Percentiles rank a stretch among this genome's conserved stretches.
Evolutionary conservation across 225 moss, liverwort and hornwort genomes (phyloP).

Genomic region (Neckera pumila): DNA sequence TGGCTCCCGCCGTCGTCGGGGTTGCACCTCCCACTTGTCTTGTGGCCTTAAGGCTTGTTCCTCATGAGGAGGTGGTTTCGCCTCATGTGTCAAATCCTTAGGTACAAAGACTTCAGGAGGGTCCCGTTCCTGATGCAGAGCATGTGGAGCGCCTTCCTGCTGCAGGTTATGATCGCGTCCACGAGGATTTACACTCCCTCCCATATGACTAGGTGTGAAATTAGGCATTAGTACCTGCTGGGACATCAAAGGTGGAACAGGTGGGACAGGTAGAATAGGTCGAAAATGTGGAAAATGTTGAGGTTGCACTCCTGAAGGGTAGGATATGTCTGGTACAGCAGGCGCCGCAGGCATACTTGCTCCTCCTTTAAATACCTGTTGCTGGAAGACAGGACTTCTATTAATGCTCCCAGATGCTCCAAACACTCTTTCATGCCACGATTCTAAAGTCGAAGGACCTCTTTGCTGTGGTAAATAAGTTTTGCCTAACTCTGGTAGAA

Average conservation of each 20-base stretch:
- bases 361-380: neutral
- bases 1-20: slow-evolving; percentile 2
- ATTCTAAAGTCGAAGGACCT: neutral
- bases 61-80: neutral
- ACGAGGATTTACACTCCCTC: neutral
- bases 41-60: neutral
- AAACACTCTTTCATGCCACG: neutral
- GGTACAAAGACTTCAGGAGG: neutral
- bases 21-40: slow-evolving; percentile 12
- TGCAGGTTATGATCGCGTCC: neutral
- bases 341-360: neutral
- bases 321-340: slow-evolving; percentile 1
- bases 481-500: neutral
- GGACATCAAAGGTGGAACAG: neutral
- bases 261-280: slow-evolving; percentile 2
- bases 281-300: neutral
- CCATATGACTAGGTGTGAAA: neutral
- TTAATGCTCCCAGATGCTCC: neutral
- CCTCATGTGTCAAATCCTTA: neutral
- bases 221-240: neutral
- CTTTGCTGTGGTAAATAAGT: neutral
- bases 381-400: neutral
- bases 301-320: neutral
- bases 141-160: neutral
- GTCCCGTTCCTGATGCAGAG: neutral